A percentile compares a stretch with the other conserved stretches of the same genome.
These are phyloP conservation scores for Emericellopsis atlantica DNA, from an alignment of 2,329 filamentous ascomycete species.

Conservation along the genomic window DNA sequence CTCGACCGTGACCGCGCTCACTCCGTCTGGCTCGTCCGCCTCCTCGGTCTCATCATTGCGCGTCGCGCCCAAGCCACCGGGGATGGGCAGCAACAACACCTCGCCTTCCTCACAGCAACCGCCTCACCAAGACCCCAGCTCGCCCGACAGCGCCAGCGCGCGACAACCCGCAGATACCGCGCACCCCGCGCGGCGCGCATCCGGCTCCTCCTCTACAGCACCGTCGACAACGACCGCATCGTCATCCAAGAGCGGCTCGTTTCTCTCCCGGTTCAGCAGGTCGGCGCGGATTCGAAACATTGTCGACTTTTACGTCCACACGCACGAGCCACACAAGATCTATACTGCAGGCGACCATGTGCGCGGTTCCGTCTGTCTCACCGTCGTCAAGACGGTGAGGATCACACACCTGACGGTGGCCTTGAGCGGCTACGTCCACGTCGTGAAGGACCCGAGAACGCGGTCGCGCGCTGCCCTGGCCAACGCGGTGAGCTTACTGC, in stretches of 20 bases:
- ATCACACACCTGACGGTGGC: slow-evolving; percentile 72
- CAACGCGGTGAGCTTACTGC: slow-evolving; percentile 21
- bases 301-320: slow-evolving; percentile 66
- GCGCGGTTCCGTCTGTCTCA: slow-evolving; percentile 59
- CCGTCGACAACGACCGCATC: neutral
- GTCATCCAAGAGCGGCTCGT: slow-evolving; percentile 3
- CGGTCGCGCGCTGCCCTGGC: slow-evolving; percentile 33
- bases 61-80: too few relatives aligned
- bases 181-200: slow-evolving; percentile 1
- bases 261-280: slow-evolving; percentile 40
- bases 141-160: too few relatives aligned
- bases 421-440: slow-evolving; percentile 67
- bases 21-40: too few relatives aligned
- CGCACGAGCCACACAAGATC: slow-evolving; percentile 65
- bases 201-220: slow-evolving; percentile 9
- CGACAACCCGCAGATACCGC: too few relatives aligned
- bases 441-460: slow-evolving; percentile 57
- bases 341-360: slow-evolving; percentile 67
- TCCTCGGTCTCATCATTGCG: too few relatives aligned
- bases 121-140: too few relatives aligned
- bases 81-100: too few relatives aligned
- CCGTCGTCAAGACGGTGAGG: slow-evolving; percentile 59
- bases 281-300: slow-evolving; percentile 49
- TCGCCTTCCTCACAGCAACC: too few relatives aligned
- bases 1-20: too few relatives aligned